Evolutionary conservation across 805 yeast genomes (phyloP), one percentile per base, ranked within the genome.

Genomic region (Candida ficus): DNA sequence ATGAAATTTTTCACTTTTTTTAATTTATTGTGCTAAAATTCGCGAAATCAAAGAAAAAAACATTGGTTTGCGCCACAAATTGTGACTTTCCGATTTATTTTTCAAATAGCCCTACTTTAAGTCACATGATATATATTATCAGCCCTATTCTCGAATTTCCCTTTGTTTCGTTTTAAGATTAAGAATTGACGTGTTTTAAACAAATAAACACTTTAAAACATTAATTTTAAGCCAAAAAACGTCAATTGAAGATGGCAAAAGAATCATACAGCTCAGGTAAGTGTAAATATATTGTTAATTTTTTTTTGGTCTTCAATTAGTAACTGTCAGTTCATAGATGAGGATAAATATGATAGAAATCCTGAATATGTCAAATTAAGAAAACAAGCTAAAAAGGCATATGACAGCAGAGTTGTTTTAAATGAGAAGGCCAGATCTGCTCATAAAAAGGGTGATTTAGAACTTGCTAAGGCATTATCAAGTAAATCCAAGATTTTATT

Each of bases 401-500:
- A 71, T 60, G 60, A 71, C 36, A 75, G 76, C 52, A 68, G 80
- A 40, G 67, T 69, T 40, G 62, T 74, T 41, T 68, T 78, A 26
- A 72, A 84, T 1, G 67, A 71, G 34, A 70, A 83, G 52, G 84
- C 96, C 1, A 91, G 89, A 60, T 61, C 63, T 13, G 96, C 96
- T 2, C 90, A 73, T 57, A 70, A 82, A 44, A 54, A 63, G 3
- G 96, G 96, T 3, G 83, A 89, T 54, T 80, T 80, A 41, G 72
- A 70, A n/a, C 63, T 62, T 47, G 97, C 97, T 2, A 80, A 81
- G 50, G 76, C 76, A 44, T 67, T 85, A 45, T 14, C 95, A 35
- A 76, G 75, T 29, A 64, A 79, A 55, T 80, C 90, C 20, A 81
- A 85, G 55, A 57, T 70, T 44, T 76, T 76, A 44, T 68, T 67